A percentile compares a stretch with the other conserved stretches of the same genome.
These are phyloP conservation scores for Teratosphaeria zuluensis DNA, from an alignment of 2,329 filamentous ascomycete species.

Conservation along the genomic window DNA sequence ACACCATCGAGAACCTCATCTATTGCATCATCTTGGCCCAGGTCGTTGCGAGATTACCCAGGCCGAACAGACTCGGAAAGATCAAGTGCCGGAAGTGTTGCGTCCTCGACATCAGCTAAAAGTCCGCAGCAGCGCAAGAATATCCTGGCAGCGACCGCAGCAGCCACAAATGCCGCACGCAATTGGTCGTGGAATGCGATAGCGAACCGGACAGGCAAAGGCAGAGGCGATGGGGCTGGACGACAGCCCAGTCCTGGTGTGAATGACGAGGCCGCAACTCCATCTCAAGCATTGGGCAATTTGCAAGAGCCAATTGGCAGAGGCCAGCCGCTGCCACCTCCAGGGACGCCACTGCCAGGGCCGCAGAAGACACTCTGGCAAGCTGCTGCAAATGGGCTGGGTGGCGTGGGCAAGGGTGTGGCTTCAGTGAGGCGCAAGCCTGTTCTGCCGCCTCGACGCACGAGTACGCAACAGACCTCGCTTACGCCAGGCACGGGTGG, in stretches of 20 bases:
- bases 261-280: constrained; percentile 20
- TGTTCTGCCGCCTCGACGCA: constrained; percentile 7
- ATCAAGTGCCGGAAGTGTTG: constrained; percentile 2
- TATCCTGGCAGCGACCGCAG: constrained; percentile 22
- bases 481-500: neutral
- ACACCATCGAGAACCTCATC: neutral
- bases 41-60: neutral
- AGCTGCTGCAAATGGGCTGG: constrained; percentile 1
- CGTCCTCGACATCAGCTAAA: constrained; percentile 1
- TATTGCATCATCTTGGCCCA: neutral
- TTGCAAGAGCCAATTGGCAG: constrained; percentile 61
- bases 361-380: constrained; percentile 8
- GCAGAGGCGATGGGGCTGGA: neutral
- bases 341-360: constrained; percentile 63
- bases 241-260: constrained; percentile 31
- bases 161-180: constrained; percentile 23
- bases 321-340: constrained; percentile 71
- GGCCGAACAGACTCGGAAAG: constrained; percentile 1
- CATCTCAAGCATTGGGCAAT: constrained; percentile 25
- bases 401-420: constrained; percentile 1
- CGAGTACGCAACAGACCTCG: neutral
- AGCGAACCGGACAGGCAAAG: constrained; percentile 9
- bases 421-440: constrained; percentile 18
- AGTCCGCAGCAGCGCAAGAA: constrained; percentile 13
- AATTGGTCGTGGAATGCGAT: constrained; percentile 24